Base-by-base conservation (phyloP, 2,329 filamentous ascomycete species). In the Microsporum canis region DNA sequence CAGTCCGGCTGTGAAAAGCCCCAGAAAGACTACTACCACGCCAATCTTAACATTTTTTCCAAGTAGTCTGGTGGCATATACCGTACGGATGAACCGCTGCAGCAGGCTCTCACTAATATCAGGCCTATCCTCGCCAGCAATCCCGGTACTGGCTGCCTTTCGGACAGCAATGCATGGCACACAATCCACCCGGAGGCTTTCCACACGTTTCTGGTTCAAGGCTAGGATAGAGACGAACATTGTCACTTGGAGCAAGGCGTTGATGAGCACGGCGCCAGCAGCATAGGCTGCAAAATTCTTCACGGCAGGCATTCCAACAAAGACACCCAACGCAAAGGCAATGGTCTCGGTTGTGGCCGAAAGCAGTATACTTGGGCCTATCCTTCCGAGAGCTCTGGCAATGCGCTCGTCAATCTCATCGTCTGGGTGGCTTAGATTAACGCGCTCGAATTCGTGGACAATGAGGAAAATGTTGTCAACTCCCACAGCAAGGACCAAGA, bases 381-480 rank as follows among this genome's bases (percentile, higher is more conserved):
- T 99, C 60, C 94, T 85, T 27, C 94, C 92, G n/a, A 97, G 79
- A 2, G 94, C 89, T 69, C 88, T 87, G 4, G 90, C 88, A 60
- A 97, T 86, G 31, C 94, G 84, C 69, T 91, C 86, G 66, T 95
- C 88, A 1, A 99, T 87, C 72, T 88, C 82, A 64, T 91, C 88
- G 69, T 97, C 91, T 0, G 91, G 90, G 69, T 96, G 88, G 72
- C 88, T 95, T 67, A 91, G 77, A 69, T 99, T 99, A 71, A 96
- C 88, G 34, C 94, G 84, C 71, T 99, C 94, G 63, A 99, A 95
- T 74, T 99, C 94, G 74, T 99, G 94, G 0, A 99, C 94, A 62
- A 99, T 96, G 61, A 99, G 79, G 77, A 99, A 99, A 68, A 99
- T 97, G 71, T 99, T 99, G 80, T 99, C 94, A 2, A 99, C 95